Evolutionary conservation across 768 basidiomycete genomes (phyloP).

Genomic region (Tubosaeta sp.): DNA sequence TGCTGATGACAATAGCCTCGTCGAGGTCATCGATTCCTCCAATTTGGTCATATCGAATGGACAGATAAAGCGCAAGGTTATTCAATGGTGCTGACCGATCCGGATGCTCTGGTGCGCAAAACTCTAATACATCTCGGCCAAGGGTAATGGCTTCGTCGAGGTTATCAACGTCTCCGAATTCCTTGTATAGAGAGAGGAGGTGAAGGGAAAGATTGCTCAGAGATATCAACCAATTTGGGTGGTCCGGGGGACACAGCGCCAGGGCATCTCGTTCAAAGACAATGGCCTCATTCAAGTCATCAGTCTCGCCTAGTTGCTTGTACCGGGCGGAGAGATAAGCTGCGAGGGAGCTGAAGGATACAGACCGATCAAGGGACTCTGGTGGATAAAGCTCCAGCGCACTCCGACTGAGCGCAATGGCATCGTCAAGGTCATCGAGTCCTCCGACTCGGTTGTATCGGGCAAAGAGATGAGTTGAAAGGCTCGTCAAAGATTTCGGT

Average conservation of each 20-base stretch:
- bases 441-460: background rate
- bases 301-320: background rate
- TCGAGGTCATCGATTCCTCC: too few relatives aligned
- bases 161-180: background rate
- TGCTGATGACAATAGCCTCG: too few relatives aligned
- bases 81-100: too few relatives aligned
- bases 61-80: too few relatives aligned
- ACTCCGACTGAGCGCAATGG: background rate
- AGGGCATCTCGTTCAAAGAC: background rate
- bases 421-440: background rate
- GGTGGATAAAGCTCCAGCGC: background rate
- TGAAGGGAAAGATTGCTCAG: background rate
- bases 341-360: background rate
- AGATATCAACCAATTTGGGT: background rate
- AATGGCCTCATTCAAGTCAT: background rate
- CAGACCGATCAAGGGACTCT: background rate
- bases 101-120: too few relatives aligned
- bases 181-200: background rate
- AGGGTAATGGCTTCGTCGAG: background rate
- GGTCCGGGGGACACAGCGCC: background rate
- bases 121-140: background rate
- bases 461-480: background rate
- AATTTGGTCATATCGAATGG: too few relatives aligned
- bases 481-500: background rate
- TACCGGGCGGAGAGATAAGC: background rate